A percentile compares a stretch with the other conserved stretches of the same genome.
Conservation (phyloP, 2,329 filamentous ascomycete genomes). For the Malbranchea zuffiana region DNA sequence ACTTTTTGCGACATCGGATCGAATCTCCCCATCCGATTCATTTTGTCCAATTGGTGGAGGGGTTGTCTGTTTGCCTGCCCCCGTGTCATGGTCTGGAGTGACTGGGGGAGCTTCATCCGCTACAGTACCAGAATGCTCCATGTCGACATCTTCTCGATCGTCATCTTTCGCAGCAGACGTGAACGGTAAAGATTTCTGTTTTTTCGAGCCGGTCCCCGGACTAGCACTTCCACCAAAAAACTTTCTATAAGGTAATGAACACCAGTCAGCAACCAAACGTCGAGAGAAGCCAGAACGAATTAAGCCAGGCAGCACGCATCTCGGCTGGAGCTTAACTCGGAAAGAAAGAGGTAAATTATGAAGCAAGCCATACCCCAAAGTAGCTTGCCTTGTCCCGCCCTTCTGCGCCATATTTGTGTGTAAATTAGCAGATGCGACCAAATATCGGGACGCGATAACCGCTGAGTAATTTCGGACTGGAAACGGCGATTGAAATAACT, state of each 20-base stretch:
- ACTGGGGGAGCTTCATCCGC: neutral
- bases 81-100: constrained; percentile 13
- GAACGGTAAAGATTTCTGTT: too few relatives aligned
- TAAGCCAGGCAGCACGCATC: constrained; percentile 42
- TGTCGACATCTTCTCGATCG: constrained; percentile 25
- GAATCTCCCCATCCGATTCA: constrained; percentile 12
- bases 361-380: constrained; percentile 74
- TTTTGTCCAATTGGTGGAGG: constrained; percentile 9
- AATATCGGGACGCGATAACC: too few relatives aligned
- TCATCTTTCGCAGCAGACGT: constrained; percentile 3
- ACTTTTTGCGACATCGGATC: constrained; percentile 12
- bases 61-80: constrained; percentile 13
- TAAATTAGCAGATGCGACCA: neutral
- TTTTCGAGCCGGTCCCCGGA: too few relatives aligned
- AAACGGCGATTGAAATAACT: too few relatives aligned
- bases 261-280: neutral
- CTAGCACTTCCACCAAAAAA: constrained; percentile 68
- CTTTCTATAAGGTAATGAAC: constrained; percentile 48
- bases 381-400: constrained; percentile 56
- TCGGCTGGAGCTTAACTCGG: too few relatives aligned
- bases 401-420: constrained; percentile 4
- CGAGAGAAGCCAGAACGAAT: constrained; percentile 2
- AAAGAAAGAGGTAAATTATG: constrained; percentile 62
- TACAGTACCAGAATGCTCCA: constrained; percentile 17
- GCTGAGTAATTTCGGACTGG: too few relatives aligned